Conservation (phyloP, 805 yeast species). For the Torulaspora microellipsoides region DNA sequence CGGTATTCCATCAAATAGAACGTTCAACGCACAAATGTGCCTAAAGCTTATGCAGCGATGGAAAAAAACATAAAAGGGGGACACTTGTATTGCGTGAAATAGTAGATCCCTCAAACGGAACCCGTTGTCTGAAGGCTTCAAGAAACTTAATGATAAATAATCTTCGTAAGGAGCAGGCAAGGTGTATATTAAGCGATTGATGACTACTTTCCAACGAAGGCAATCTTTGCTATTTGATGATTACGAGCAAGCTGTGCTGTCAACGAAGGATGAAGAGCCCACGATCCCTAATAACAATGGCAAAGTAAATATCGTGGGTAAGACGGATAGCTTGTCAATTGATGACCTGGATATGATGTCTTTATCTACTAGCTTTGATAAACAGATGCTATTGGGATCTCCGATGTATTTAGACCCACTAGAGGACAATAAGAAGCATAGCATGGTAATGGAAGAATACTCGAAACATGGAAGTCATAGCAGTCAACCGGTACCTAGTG, state of each 20-base stretch:
- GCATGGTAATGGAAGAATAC: slow-evolving; percentile 6
- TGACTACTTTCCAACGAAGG: slow-evolving; percentile 12
- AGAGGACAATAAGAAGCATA: slow-evolving; percentile 14
- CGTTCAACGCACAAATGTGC: too few relatives aligned
- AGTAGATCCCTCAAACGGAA: too few relatives aligned
- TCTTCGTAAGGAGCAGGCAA: too few relatives aligned
- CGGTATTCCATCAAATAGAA: too few relatives aligned
- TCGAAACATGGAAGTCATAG: slow-evolving; percentile 8
- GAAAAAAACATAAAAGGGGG: too few relatives aligned
- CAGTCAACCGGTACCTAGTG: slow-evolving; percentile 14
- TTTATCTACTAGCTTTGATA: slow-evolving; percentile 28
- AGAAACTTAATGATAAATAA: too few relatives aligned
- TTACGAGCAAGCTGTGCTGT: slow-evolving; percentile 11
- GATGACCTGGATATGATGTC: slow-evolving; percentile 34
- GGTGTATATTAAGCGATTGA: not conserved
- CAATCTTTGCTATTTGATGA: slow-evolving; percentile 20
- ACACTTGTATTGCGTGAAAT: too few relatives aligned
- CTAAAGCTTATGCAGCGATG: too few relatives aligned
- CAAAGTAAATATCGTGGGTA: slow-evolving; percentile 3
- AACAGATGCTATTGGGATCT: slow-evolving; percentile 31
- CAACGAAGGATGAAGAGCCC: not conserved
- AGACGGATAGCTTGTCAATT: slow-evolving; percentile 16
- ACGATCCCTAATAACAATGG: not conserved
- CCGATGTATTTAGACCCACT: slow-evolving; percentile 29
- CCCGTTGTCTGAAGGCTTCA: too few relatives aligned